Percentiles rank a stretch among this genome's conserved stretches.
phyloP scores from a whole-genome alignment of 169 alveolate species.

The Eimeria falciformis region DNA sequence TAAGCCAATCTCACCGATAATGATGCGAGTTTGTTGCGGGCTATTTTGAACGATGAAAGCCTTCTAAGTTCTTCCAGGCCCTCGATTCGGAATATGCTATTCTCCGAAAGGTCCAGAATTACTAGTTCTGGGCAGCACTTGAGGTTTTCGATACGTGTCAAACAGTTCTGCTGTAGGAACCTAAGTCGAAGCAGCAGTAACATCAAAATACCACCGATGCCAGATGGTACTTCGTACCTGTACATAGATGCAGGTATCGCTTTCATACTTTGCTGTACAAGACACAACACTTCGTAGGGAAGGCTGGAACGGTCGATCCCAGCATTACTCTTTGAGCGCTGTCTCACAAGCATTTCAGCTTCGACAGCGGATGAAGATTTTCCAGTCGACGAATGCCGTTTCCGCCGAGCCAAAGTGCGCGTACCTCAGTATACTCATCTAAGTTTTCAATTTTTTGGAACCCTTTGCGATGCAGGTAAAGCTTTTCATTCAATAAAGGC shows the following conservation, averaged over 20 bases:
- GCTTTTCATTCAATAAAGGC: constrained; percentile 92
- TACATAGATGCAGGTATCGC: too few relatives aligned
- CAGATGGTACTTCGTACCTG: too few relatives aligned
- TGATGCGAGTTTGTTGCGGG: constrained; percentile 84
- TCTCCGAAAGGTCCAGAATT: constrained; percentile 92
- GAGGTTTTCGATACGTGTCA: constrained; percentile 90
- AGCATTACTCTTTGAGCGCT: too few relatives aligned
- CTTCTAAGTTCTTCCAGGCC: constrained; percentile 75
- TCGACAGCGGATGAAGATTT: constrained; percentile 88
- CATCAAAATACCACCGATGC: not conserved
- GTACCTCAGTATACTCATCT: constrained; percentile 90
- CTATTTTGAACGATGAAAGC: constrained; percentile 72
- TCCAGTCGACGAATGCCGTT: constrained; percentile 91
- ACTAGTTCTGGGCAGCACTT: constrained; percentile 87
- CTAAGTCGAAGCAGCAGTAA: constrained; percentile 42
- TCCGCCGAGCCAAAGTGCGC: constrained; percentile 95
- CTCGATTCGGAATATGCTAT: constrained; percentile 85
- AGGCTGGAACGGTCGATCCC: too few relatives aligned
- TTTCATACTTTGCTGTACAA: too few relatives aligned
- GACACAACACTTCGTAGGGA: too few relatives aligned
- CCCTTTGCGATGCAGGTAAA: constrained; percentile 94
- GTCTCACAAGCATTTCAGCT: constrained; percentile 90
- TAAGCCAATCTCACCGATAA: constrained; percentile 79
- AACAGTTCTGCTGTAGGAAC: constrained; percentile 91
- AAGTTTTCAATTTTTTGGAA: constrained; percentile 92